Conservation (phyloP, 805 yeast genomes). For the Debaryomyces castellii region DNA sequence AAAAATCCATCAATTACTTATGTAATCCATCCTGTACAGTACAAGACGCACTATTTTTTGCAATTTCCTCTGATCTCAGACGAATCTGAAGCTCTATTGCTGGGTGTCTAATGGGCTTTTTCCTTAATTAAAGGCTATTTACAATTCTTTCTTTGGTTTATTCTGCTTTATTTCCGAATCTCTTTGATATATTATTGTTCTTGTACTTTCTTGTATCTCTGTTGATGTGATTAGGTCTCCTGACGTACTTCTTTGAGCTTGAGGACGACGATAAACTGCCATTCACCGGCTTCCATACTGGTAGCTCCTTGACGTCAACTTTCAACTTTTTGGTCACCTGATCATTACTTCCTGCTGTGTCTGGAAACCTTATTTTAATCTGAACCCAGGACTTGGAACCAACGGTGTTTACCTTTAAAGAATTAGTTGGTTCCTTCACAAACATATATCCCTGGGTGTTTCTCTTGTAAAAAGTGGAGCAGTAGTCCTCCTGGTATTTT, state of each 20-base stretch:
- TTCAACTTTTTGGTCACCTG: slow-evolving; percentile 14
- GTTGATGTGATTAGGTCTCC: neutral
- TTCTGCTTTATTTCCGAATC: slow-evolving; percentile 7
- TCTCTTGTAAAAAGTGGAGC: slow-evolving; percentile 35
- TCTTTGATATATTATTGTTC: slow-evolving; percentile 9
- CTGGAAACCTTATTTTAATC: slow-evolving; percentile 18
- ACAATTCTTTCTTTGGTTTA: too few species aligned
- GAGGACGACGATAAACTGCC: neutral
- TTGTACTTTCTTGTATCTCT: slow-evolving; percentile 5
- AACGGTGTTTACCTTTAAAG: slow-evolving; percentile 23
- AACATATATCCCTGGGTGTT: slow-evolving; percentile 35
- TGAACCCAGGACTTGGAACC: slow-evolving; percentile 27
- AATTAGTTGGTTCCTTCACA: slow-evolving; percentile 28
- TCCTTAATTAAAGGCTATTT: too few species aligned
- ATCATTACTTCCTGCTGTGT: neutral
- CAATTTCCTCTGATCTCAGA: too few species aligned
- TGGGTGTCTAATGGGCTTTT: too few species aligned
- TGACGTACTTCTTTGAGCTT: neutral
- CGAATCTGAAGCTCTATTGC: too few species aligned
- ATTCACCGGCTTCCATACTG: slow-evolving; percentile 26
- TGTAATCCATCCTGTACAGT: slow-evolving; percentile 5
- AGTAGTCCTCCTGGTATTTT: slow-evolving; percentile 20
- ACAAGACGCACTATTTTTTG: neutral
- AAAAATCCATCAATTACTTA: slow-evolving; percentile 9
- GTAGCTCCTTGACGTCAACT: slow-evolving; percentile 24